Conservation (phyloP, 2,329 filamentous ascomycete species). For the Hymenoscyphus scutula region DNA sequence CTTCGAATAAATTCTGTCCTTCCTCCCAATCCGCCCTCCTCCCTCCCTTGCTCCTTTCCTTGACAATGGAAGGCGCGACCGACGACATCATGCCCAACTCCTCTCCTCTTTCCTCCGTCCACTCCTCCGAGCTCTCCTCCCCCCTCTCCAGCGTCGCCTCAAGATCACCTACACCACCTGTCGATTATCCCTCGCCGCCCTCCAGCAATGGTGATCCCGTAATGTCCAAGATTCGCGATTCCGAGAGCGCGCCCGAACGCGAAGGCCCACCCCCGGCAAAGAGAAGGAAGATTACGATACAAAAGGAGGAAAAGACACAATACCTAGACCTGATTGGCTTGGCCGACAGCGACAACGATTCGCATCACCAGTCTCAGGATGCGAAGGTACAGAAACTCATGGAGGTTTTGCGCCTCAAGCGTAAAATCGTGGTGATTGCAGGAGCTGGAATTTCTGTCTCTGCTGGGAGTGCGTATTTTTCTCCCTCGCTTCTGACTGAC, state of each 20-base stretch:
- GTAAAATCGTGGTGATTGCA: constrained; percentile 95
- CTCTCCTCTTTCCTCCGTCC: constrained; percentile 12
- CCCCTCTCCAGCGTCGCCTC: constrained; percentile 38
- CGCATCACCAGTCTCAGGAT: constrained; percentile 53
- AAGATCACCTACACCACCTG: constrained; percentile 35
- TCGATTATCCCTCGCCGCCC: constrained; percentile 34
- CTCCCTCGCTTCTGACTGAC: constrained; percentile 14
- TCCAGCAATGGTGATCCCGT: constrained; percentile 24
- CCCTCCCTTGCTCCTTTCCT: background rate
- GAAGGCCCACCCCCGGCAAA: constrained; percentile 71
- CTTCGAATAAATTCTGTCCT: background rate
- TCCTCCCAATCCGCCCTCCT: background rate
- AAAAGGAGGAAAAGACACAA: constrained; percentile 73
- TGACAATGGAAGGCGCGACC: constrained; percentile 3
- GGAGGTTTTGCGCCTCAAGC: constrained; percentile 76
- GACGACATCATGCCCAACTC: constrained; percentile 9
- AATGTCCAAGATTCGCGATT: constrained; percentile 24
- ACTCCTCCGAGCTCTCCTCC: constrained; percentile 26
- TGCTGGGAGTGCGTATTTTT: constrained; percentile 72
- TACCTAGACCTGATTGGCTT: constrained; percentile 67
- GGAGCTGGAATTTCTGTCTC: constrained; percentile 97
- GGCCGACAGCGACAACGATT: constrained; percentile 45
- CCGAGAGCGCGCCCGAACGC: constrained; percentile 23
- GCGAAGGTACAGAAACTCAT: constrained; percentile 67
- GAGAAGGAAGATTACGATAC: constrained; percentile 63